Evolutionary conservation across 1,284 basidiomycete species (phyloP), one percentile per base, ranked within the genome.

Genomic region (Megacollybia platyphylla): DNA sequence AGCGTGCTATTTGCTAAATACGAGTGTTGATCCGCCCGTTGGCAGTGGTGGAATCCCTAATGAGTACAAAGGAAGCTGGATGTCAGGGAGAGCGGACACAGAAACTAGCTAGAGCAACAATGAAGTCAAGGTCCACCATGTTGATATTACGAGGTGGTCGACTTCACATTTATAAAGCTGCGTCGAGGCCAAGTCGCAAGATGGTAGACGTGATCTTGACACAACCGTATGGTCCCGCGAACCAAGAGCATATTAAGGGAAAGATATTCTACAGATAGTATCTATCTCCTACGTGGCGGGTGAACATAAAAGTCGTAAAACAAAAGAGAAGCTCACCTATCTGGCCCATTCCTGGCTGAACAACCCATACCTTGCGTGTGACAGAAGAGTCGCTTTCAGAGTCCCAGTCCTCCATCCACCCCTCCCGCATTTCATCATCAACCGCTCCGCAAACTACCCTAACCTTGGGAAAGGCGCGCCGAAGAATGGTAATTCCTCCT

Each of bases 361-460:
- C 75, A 9, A 81, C 66, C 83, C 84, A 88, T 13, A 34, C 31
- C 7, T 34, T 34, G 4, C 31, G 15, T 34, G 31, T 15, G 31
- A 34, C 31, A 34, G 11, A 24, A 11, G 31, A 11, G 11, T 34
- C 31, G 31, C 31, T 34, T 7, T 34, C 31, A 11, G 31, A 34
- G 29, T 83, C 58, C 80, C 84, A 83, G 5, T 73, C 70, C 60
- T 87, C 83, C 29, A 84, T 58, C 80, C 84, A 83, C 5, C 73
- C 70, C 60, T 87, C 83, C 42, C 68, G 68, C 59, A 91, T 67
- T 8, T 71, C 68, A 36, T 79, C 71, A 54, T 94, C 90, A 4
- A 92, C 73, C 0, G 82, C 84, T 1, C 84, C 87, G 48, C 85
- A 87, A 13, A 94, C 78, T 51, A 96, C 79, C 49, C 75, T 78